phyloP scores from a whole-genome alignment of 352 stramenopile genomes.

The Pythium brassicae region DNA sequence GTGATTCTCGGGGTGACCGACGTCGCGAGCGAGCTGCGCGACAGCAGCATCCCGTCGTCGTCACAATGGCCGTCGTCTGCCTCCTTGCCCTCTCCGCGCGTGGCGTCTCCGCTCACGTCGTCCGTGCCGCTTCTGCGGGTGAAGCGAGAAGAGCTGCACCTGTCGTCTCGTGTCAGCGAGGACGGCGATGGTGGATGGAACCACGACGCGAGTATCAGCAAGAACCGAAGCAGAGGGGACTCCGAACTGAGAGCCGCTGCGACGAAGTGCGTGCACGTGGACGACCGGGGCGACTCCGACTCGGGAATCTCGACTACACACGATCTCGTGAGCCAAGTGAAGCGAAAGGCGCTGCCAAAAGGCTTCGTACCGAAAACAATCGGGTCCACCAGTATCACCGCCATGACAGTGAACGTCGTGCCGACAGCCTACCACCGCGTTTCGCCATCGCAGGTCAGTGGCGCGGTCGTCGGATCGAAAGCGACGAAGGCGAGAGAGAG shows the following conservation, averaged over 20 bases:
- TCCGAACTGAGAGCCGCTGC: not conserved
- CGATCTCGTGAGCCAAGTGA: constrained; percentile 18
- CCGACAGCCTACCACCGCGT: constrained; percentile 16
- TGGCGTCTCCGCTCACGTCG: constrained; percentile 17
- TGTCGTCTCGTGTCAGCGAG: not conserved
- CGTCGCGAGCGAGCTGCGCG: constrained; percentile 13
- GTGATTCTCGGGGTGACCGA: constrained; percentile 47
- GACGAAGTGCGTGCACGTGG: not conserved
- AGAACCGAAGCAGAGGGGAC: not conserved
- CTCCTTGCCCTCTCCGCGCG: constrained; percentile 15
- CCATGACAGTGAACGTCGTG: constrained; percentile 15
- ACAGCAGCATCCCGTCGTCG: constrained; percentile 11
- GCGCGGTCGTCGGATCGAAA: constrained; percentile 10
- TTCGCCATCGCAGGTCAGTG: constrained; percentile 4
- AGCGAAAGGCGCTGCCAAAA: constrained; percentile 29
- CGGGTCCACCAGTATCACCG: constrained; percentile 8
- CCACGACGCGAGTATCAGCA: not conserved
- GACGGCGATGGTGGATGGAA: not conserved
- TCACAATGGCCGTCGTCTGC: not conserved
- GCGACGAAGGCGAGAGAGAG: constrained; percentile 29
- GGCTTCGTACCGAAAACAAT: constrained; percentile 15
- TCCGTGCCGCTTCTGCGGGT: constrained; percentile 22
- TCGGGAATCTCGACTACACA: constrained; percentile 1
- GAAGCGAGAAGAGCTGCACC: constrained; percentile 6
- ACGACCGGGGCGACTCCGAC: not conserved